phyloP scores from a whole-genome alignment of 768 basidiomycete genomes.

The Suillus plorans region DNA sequence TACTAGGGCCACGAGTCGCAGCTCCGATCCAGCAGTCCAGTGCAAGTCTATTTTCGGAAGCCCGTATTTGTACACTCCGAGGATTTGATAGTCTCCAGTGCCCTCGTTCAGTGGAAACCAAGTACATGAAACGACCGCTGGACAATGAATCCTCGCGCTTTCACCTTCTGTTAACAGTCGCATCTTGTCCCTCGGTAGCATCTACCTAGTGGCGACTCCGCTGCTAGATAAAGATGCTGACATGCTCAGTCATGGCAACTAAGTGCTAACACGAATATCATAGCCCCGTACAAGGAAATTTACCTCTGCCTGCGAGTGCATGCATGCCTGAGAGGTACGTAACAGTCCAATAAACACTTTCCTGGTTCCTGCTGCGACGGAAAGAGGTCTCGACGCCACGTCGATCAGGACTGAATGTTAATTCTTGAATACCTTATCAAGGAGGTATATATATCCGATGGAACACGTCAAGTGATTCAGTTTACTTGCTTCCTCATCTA shows the following conservation, averaged over 20 bases:
- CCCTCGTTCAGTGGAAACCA: not conserved
- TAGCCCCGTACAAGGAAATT: not conserved
- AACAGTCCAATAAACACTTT: not conserved
- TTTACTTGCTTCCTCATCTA: not conserved
- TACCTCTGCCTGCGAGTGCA: not conserved
- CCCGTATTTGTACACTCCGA: not conserved
- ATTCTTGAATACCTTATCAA: not conserved
- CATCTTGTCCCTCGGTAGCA: not conserved
- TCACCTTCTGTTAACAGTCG: not conserved
- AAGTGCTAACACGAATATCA: not conserved
- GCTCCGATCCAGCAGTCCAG: not conserved
- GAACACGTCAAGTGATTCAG: not conserved
- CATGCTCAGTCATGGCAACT: constrained; percentile 2
- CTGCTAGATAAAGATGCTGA: not conserved
- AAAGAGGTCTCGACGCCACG: not conserved
- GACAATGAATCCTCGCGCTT: not conserved
- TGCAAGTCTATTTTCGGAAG: not conserved
- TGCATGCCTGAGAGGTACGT: not conserved
- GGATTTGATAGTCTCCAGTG: not conserved
- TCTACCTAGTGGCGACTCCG: not conserved
- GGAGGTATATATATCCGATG: not conserved
- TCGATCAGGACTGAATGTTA: not conserved
- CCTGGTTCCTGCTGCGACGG: not conserved
- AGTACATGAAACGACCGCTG: not conserved
- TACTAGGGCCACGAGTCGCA: not conserved